phyloP scores from a whole-genome alignment of 148 eudicot genomes.

The Persicaria maculosa region DNA sequence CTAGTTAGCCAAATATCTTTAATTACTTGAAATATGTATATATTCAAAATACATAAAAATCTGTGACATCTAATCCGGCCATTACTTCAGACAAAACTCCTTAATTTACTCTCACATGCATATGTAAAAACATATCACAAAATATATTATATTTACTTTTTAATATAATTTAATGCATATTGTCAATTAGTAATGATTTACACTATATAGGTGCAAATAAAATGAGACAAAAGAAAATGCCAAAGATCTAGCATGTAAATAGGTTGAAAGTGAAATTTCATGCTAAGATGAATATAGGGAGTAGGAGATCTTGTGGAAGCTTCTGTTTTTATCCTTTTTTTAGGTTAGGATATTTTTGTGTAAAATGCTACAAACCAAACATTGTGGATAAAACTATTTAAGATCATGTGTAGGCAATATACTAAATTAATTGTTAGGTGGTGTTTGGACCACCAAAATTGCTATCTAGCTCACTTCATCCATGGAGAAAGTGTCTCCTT shows the following conservation, averaged over 20 bases:
- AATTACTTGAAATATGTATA: too few relatives aligned
- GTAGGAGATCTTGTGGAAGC: background rate
- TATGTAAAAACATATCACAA: too few relatives aligned
- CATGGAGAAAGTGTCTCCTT: background rate
- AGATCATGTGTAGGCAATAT: background rate
- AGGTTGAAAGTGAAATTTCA: background rate
- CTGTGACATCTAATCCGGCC: too few relatives aligned
- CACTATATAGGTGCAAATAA: background rate
- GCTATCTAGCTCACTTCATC: background rate
- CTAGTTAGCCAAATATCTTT: too few relatives aligned
- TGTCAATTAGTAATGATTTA: background rate
- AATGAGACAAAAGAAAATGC: background rate
- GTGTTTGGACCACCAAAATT: constrained; percentile 5
- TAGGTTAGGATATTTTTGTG: background rate
- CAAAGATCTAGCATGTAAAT: background rate
- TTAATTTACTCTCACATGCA: too few relatives aligned
- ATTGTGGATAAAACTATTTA: background rate
- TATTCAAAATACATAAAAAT: too few relatives aligned
- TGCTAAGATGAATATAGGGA: background rate
- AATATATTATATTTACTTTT: background rate
- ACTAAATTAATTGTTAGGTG: background rate
- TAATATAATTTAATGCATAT: constrained; percentile 11
- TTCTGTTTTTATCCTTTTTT: constrained; percentile 4
- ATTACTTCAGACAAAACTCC: too few relatives aligned
- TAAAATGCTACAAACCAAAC: background rate